Evolutionary conservation across 2,329 filamentous ascomycete species (phyloP).

Genomic region (Leptoxyphium fumago): DNA sequence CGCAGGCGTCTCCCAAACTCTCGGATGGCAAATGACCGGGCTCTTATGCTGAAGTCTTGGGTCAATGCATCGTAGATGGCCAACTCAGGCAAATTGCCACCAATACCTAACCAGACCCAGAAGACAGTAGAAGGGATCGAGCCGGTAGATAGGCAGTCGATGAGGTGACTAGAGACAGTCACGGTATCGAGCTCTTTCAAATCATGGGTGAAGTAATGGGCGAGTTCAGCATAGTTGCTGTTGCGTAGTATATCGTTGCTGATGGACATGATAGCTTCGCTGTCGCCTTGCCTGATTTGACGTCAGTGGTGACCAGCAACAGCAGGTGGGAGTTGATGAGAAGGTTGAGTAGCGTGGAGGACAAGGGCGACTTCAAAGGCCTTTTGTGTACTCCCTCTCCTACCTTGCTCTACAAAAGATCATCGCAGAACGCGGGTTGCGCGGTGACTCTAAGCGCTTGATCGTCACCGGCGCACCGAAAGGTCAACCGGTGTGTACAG

Average conservation of each 20-base stretch:
- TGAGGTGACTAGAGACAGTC: constrained; percentile 6
- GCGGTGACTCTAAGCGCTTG: no score
- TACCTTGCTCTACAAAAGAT: no score
- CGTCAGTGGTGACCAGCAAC: no score
- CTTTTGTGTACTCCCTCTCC: no score
- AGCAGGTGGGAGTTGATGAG: no score
- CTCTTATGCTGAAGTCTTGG: constrained; percentile 3
- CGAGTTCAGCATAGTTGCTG: constrained; percentile 2
- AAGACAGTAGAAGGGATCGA: constrained; percentile 9
- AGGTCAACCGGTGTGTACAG: no score
- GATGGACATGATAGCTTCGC: background rate
- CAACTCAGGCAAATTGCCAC: constrained; percentile 3
- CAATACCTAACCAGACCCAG: constrained; percentile 8
- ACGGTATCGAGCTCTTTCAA: constrained; percentile 1
- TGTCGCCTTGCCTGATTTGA: no score
- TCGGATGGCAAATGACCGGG: constrained; percentile 6
- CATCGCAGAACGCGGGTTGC: no score
- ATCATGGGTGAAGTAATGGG: constrained; percentile 1
- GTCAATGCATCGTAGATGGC: constrained; percentile 6
- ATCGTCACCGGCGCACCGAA: no score
- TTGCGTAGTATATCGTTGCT: constrained; percentile 1
- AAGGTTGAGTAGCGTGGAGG: no score
- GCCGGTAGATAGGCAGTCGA: constrained; percentile 5
- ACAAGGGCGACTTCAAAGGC: no score
- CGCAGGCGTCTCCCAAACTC: constrained; percentile 6